A percentile compares a stretch with the other conserved stretches of the same genome.
Evolutionary conservation across 1,139 yeast genomes (phyloP).

Genomic region (Sugiyamaella neomexicana): DNA sequence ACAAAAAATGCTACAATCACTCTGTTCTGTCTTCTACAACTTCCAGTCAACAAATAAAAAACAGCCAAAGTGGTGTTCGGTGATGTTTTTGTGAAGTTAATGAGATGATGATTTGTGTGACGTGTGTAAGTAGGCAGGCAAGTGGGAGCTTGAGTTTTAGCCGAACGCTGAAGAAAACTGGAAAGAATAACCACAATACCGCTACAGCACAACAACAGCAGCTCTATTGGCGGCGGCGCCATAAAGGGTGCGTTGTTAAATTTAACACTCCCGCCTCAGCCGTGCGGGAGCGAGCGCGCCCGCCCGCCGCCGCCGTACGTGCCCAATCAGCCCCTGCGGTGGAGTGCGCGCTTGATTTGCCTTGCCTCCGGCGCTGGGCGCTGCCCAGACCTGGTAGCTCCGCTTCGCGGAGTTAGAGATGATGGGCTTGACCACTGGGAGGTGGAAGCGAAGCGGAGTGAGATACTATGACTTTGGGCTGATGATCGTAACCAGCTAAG

Average conservation of each 20-base stretch:
- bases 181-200: slow-evolving; percentile 6
- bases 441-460: no score
- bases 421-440: no score
- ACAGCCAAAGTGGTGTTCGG: not conserved
- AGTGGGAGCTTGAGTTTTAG: slow-evolving; percentile 5
- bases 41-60: no score
- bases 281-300: not conserved
- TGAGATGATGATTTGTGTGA: slow-evolving; percentile 8
- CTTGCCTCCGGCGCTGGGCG: no score
- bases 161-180: slow-evolving; percentile 11
- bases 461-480: no score
- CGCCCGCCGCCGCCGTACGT: no score
- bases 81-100: not conserved
- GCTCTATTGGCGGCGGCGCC: slow-evolving; percentile 2
- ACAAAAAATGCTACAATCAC: not conserved
- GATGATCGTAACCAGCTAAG: no score
- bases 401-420: no score
- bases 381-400: no score
- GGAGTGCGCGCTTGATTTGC: no score
- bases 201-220: not conserved
- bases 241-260: slow-evolving; percentile 14
- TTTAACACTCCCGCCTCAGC: not conserved
- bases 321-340: no score
- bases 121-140: not conserved
- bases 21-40: not conserved